These are phyloP conservation scores for Lactarius psammicola DNA, from an alignment of 768 basidiomycete species.

Conservation along the genomic window DNA sequence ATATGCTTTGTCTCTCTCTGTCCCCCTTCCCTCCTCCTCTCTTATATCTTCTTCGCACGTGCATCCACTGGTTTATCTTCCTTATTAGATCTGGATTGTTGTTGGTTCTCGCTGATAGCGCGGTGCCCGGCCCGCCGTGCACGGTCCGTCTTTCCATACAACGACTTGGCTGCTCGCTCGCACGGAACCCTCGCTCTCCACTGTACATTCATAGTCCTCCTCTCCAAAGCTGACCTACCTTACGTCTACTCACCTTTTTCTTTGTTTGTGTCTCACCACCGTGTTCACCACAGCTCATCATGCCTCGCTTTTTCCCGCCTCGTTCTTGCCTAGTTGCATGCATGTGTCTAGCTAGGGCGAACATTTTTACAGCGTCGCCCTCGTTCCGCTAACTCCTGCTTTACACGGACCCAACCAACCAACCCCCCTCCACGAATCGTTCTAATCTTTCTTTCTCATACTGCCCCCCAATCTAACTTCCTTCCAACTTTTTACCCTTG, in stretches of 20 bases:
- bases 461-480: not conserved
- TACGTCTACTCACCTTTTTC: not conserved
- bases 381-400: not conserved
- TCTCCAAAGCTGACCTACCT: not conserved
- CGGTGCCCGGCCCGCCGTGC: too few species aligned
- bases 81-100: not conserved
- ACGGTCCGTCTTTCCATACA: too few species aligned
- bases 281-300: conserved; percentile 1
- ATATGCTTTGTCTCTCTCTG: conserved; percentile 15
- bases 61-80: conserved; percentile 4
- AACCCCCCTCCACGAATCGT: not conserved
- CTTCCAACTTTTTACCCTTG: not conserved
- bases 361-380: not conserved
- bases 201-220: not conserved
- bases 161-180: too few species aligned
- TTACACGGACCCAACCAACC: not conserved
- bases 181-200: not conserved
- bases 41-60: not conserved
- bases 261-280: not conserved
- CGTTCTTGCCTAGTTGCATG: not conserved
- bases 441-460: not conserved
- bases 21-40: not conserved
- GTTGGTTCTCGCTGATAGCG: not conserved
- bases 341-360: not conserved
- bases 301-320: not conserved